phyloP scores from a whole-genome alignment of 192 early-diverging fungal genomes.

The Mortierella hygrophila region DNA sequence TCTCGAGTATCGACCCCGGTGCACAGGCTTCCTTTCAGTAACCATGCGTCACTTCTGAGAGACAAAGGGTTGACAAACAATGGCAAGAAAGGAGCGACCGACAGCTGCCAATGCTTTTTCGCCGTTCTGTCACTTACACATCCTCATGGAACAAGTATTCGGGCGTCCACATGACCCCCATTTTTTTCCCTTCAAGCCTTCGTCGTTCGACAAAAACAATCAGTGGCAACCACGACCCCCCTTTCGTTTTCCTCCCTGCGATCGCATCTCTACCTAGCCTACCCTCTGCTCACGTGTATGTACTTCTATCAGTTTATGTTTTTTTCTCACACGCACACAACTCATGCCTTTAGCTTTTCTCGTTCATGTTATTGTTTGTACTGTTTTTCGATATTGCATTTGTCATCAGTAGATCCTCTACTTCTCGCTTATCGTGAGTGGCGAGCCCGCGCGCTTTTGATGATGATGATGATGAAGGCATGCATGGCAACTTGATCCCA shows the following conservation, averaged over 20 bases:
- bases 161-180: background rate
- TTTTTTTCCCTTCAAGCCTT: background rate
- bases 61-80: background rate
- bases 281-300: background rate
- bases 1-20: too few species aligned
- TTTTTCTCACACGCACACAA: background rate
- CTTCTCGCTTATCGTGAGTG: background rate
- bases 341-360: background rate
- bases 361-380: too few species aligned
- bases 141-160: background rate
- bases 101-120: background rate
- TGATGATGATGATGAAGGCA: background rate
- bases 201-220: background rate
- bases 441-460: background rate
- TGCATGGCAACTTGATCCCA: background rate
- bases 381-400: background rate
- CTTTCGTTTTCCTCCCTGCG: background rate
- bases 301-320: background rate
- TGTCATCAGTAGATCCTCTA: slow-evolving; percentile 3
- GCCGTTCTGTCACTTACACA: slow-evolving; percentile 1
- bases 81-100: background rate
- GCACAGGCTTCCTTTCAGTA: too few species aligned
- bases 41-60: too few species aligned
- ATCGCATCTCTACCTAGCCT: too few species aligned
- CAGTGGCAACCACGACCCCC: background rate